Evolutionary conservation across 768 basidiomycete genomes (phyloP).

Genomic region (Paxillus involutus): DNA sequence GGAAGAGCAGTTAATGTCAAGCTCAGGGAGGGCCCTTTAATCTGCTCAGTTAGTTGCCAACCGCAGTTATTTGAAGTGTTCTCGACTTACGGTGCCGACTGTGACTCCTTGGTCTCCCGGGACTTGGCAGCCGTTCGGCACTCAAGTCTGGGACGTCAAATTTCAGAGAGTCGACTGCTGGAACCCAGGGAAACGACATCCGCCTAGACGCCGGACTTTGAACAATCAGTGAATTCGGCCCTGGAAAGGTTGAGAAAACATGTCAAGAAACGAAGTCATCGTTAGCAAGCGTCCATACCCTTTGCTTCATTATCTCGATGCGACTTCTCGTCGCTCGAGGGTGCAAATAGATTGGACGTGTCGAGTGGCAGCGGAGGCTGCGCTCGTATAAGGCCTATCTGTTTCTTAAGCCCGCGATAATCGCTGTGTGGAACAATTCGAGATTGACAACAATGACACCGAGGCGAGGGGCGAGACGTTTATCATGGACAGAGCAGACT

Average conservation of each 20-base stretch:
- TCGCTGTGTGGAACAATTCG: constrained; percentile 44
- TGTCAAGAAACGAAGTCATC: background rate
- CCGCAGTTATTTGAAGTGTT: no score
- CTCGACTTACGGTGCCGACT: constrained; percentile 12
- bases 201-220: background rate
- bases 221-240: background rate
- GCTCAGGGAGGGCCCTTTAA: constrained; percentile 13
- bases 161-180: background rate
- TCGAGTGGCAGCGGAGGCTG: constrained; percentile 21
- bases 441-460: background rate
- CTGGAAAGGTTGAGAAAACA: constrained; percentile 1
- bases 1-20: constrained; percentile 9
- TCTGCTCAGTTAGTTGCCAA: background rate
- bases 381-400: constrained; percentile 54
- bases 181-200: background rate
- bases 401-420: constrained; percentile 70
- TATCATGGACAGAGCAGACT: background rate
- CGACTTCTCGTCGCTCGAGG: background rate
- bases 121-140: background rate
- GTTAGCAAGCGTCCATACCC: constrained; percentile 6
- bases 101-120: background rate
- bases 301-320: background rate
- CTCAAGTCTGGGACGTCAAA: background rate
- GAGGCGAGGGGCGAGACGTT: background rate
- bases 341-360: constrained; percentile 8